Evolutionary conservation across 345 rosid species (phyloP).

Genomic region (Excoecaria agallocha): DNA sequence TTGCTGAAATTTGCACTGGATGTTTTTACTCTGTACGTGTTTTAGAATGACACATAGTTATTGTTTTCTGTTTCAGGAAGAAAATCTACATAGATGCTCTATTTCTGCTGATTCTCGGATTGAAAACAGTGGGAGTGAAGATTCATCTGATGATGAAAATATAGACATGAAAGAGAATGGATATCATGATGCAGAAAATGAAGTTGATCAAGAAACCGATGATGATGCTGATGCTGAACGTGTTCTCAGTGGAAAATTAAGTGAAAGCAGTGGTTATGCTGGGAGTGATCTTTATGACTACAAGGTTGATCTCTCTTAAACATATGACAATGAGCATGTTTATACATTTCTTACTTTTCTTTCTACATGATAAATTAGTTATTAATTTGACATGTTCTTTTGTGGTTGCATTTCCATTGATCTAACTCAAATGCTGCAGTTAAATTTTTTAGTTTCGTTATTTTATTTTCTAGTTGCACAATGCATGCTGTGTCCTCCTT

Average conservation of each 20-base stretch:
- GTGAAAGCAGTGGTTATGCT: conserved; percentile 84
- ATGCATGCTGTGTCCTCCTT: not conserved
- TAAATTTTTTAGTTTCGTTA: not conserved
- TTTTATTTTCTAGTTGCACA: not conserved
- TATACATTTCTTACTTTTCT: not conserved
- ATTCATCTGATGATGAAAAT: conserved; percentile 89
- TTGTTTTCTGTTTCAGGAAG: conserved; percentile 63
- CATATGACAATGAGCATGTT: not conserved
- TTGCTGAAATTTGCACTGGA: not conserved
- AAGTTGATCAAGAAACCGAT: conserved; percentile 77
- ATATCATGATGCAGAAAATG: conserved; percentile 90
- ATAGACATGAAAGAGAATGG: conserved; percentile 61
- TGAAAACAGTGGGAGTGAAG: conserved; percentile 87
- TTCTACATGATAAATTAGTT: not conserved
- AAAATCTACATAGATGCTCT: conserved; percentile 88
- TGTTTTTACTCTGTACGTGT: not conserved
- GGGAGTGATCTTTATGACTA: conserved; percentile 86
- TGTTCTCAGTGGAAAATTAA: conserved; percentile 78
- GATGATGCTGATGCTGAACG: conserved; percentile 74
- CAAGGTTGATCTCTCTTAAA: conserved; percentile 51
- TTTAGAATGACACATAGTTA: not conserved
- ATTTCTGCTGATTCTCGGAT: conserved; percentile 85
- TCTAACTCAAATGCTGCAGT: not conserved
- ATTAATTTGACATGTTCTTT: not conserved
- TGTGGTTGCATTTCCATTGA: not conserved